These are phyloP conservation scores for Pythium periplocum DNA, from an alignment of 352 stramenopile genomes.

Conservation along the genomic window DNA sequence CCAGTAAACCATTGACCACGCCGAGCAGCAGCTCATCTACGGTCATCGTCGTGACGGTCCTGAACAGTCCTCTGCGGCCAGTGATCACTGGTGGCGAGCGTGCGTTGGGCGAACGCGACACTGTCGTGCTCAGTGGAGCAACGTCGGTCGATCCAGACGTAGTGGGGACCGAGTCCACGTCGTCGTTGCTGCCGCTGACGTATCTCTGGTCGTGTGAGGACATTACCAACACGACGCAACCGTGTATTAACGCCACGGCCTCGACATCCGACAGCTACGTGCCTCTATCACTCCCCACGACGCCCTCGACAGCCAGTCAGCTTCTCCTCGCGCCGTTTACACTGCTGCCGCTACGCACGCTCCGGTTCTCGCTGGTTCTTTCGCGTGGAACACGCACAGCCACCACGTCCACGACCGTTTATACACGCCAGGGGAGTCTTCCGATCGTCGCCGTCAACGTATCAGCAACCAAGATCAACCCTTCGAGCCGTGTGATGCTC, in stretches of 20 bases:
- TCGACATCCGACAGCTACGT: neutral
- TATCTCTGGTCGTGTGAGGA: conserved; percentile 57
- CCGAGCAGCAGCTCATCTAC: conserved; percentile 11
- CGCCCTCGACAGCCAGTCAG: conserved; percentile 9
- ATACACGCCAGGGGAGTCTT: conserved; percentile 39
- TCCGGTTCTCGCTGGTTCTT: conserved; percentile 44
- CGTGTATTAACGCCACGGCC: conserved; percentile 19
- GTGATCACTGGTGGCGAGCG: conserved; percentile 37
- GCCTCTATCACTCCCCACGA: neutral
- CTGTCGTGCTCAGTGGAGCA: conserved; percentile 43
- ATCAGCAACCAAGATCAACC: conserved; percentile 38
- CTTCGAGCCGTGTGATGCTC: conserved; percentile 34
- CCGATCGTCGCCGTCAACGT: conserved; percentile 31
- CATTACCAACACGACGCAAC: neutral
- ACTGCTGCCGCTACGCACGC: conserved; percentile 27
- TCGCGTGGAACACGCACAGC: conserved; percentile 1
- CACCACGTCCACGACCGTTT: conserved; percentile 29
- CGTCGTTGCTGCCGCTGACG: conserved; percentile 18
- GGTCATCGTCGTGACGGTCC: conserved; percentile 37
- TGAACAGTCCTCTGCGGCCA: conserved; percentile 29
- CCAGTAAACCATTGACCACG: neutral
- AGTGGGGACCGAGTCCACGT: neutral
- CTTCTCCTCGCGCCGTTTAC: conserved; percentile 42
- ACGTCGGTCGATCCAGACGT: conserved; percentile 45
- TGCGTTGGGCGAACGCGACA: conserved; percentile 40